Evolutionary conservation across 257 asterid species (phyloP), one percentile per base, ranked within the genome.

Genomic region (Solanum sitiens): DNA sequence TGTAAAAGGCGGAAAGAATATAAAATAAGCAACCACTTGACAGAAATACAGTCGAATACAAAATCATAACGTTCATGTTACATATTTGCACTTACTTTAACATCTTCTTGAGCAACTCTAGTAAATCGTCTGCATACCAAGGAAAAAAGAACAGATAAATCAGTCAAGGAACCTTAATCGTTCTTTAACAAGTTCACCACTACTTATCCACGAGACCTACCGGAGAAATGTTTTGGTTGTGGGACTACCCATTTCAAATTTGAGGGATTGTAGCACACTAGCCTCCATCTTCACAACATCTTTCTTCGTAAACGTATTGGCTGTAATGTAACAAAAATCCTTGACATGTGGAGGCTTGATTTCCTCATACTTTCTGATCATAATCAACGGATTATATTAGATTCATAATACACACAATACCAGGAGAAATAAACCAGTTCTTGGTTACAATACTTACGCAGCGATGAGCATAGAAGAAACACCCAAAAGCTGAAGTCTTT

Each of bases 401-500:
- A 72, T 47, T 35, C 12, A 8, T 11, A 71, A 70, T 27, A 27
- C n/a, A 68, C 32, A 10, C 5, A 73, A 37, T 44, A 16, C 70
- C 14, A 40, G 33, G 30, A 35, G 4, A 37, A 68, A 67, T 63
- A 71, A 65, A 14, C 23, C 32, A 30, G 47, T 3, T 11, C 23
- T 30, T 32, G 61, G 86, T 2, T 72, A 15, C 6, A 87, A 42
- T 15, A 61, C 99, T 93, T 94, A 97, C 98, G 99, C 94, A 89
- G 99, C 98, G 59, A 97, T 93, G 27, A 96, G 98, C 99, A 97
- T 97, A 11, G 98, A 97, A 23, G 99, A 93, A 90, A 97, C 98
- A 21, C 99, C 99, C 61, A 97, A 94, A 79, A 97, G 98, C 94
- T 97, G 99, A 80, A 97, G 99, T 30, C 50, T 90, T 91, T 95